These are phyloP conservation scores for Botrytis elliptica DNA, from an alignment of 2,329 filamentous ascomycete genomes.

Conservation along the genomic window DNA sequence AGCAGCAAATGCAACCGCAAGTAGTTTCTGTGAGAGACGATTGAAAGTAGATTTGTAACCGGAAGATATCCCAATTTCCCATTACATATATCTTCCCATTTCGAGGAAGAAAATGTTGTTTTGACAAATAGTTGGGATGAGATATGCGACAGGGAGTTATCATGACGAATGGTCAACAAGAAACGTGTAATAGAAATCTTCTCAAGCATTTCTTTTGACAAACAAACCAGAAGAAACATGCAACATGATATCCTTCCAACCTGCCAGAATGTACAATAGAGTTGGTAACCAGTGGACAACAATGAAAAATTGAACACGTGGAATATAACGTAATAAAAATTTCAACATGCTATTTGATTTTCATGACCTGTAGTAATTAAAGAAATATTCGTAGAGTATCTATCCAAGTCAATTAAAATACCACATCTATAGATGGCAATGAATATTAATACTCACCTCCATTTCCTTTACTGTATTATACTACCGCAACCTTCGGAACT, in stretches of 20 bases:
- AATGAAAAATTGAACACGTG: background rate
- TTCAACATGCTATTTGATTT: background rate
- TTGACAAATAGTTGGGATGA: background rate
- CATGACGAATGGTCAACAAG: background rate
- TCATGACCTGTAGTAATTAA: background rate
- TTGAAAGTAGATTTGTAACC: background rate
- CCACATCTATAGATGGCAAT: background rate
- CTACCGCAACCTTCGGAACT: background rate
- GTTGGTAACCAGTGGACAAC: too few species aligned
- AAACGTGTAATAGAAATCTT: background rate
- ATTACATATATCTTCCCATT: too few species aligned
- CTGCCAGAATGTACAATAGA: background rate
- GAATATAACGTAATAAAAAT: background rate
- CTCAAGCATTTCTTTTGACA: background rate
- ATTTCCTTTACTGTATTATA: background rate
- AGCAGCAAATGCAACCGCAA: background rate
- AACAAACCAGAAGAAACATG: background rate
- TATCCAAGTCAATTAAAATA: background rate
- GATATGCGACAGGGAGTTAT: background rate
- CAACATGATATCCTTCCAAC: background rate
- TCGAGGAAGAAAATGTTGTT: too few species aligned
- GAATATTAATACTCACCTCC: background rate
- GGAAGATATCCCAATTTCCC: background rate
- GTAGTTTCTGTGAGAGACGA: background rate
- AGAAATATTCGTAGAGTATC: background rate